These are phyloP conservation scores for Rhizophagus sp. DNA, from an alignment of 192 early-diverging fungal genomes.

Conservation along the genomic window DNA sequence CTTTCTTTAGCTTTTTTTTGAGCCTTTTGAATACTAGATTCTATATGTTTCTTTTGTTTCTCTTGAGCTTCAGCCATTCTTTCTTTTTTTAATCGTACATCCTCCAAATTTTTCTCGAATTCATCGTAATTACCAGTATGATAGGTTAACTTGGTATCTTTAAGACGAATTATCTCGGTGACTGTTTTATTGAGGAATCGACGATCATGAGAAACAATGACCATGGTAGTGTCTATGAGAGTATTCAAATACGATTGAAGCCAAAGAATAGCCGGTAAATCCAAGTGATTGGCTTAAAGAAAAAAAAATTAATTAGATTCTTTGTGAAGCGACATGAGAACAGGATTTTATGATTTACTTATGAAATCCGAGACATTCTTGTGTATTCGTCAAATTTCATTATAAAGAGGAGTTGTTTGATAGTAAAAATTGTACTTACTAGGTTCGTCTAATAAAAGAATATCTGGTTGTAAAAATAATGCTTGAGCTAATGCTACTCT, in stretches of 20 bases:
- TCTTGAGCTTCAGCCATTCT: slow-evolving; percentile 61
- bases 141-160: slow-evolving; percentile 72
- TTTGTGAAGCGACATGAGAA: too few species aligned
- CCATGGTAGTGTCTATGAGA: slow-evolving; percentile 64
- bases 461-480: slow-evolving; percentile 77
- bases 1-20: slow-evolving; percentile 69
- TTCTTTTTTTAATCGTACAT: slow-evolving; percentile 69
- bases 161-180: slow-evolving; percentile 74
- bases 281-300: slow-evolving; percentile 73
- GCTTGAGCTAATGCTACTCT: slow-evolving; percentile 84
- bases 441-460: slow-evolving; percentile 87
- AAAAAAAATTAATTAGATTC: background rate
- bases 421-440: slow-evolving; percentile 42
- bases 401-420: too few species aligned
- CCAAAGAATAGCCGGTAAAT: slow-evolving; percentile 92
- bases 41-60: slow-evolving; percentile 71
- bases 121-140: slow-evolving; percentile 87
- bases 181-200: slow-evolving; percentile 80
- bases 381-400: too few species aligned
- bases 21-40: slow-evolving; percentile 79
- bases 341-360: too few species aligned
- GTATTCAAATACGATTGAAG: slow-evolving; percentile 74
- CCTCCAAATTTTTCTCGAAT: slow-evolving; percentile 73
- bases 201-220: slow-evolving; percentile 90
- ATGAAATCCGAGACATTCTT: too few species aligned